Base-by-base conservation (phyloP, 176 grass and related monocot genomes). In the Canna indica region DNA sequence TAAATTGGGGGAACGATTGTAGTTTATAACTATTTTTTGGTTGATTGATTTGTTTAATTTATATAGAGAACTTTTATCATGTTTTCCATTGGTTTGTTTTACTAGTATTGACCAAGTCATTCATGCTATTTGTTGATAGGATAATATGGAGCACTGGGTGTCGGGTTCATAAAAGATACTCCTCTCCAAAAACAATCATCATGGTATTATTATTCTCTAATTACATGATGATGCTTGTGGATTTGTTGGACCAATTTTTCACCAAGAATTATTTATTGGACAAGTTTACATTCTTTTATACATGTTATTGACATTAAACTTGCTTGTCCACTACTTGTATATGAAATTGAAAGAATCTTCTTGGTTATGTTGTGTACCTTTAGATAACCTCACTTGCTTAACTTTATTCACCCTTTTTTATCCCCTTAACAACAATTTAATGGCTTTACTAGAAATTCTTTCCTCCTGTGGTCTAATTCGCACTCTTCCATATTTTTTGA, bases 91-190 rank as follows among this genome's bases (percentile, higher is more conserved):
- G 14, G 29, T 53, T 52, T 10, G 12, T 72, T 35, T 20, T 36
- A 11, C 47, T 67, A 5, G 4, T 69, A 17, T 77, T 59, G 25
- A 22, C 18, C 47, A 47, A 41, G 22, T 58, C 25, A 24, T n/a
- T 54, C 31, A 22, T 36, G 35, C 47, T 76, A 24, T 70, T 54
- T 81, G 36, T 36, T 77, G 79, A 30, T 75, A 96, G 92, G 76
- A 87, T 97, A 77, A 97, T 85, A 77, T 97, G 93, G 93, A 97
- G 93, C 78, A 90, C 79, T 27, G 93, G 93, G 58, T 85, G 81
- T 59, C 73, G 80, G 57, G 78, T 97, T 85, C 86, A 90, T 68
- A 97, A 90, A 76, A 89, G 88, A 87, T 92, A 85, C 27, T 66
- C 80, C 28, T 86, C 86, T 58, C 80, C 82, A 63, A 92, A 88